Conservation (phyloP, 2,329 filamentous ascomycete genomes). For the Pseudogymnoascus pannorum region DNA sequence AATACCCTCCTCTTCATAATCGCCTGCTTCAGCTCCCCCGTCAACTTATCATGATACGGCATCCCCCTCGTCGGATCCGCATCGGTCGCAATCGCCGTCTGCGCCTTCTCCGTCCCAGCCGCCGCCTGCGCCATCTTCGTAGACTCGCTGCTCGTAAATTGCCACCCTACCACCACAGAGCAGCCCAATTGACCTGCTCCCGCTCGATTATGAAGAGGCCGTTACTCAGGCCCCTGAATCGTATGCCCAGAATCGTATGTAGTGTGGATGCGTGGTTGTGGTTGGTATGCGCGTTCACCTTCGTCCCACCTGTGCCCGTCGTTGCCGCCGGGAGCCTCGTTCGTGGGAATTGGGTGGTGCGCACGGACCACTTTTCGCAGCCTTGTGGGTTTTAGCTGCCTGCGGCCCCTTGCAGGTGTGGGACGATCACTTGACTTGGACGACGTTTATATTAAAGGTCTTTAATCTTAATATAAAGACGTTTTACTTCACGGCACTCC, state of each 20-base stretch:
- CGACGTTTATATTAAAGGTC: neutral
- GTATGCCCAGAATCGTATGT: neutral
- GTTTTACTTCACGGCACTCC: neutral
- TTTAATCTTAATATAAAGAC: neutral
- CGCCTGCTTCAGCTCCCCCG: constrained; percentile 25
- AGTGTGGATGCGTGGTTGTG: neutral
- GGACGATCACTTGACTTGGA: neutral
- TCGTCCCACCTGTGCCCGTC: neutral
- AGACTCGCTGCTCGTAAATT: neutral
- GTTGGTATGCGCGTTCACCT: neutral
- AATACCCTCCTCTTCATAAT: constrained; percentile 24
- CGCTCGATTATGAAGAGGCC: neutral
- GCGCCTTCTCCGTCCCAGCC: neutral
- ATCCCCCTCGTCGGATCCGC: constrained; percentile 17
- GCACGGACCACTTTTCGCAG: constrained; percentile 5
- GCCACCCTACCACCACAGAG: neutral
- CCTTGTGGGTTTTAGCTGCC: neutral
- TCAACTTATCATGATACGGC: constrained; percentile 24
- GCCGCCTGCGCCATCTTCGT: neutral
- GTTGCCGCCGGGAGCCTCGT: neutral
- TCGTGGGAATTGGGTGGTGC: neutral
- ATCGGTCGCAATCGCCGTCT: constrained; percentile 8
- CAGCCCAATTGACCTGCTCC: constrained; percentile 3
- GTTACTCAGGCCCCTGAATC: neutral
- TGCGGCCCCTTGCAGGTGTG: neutral